Conservation (phyloP, 2,329 filamentous ascomycete species). For the Cytospora piceae region DNA sequence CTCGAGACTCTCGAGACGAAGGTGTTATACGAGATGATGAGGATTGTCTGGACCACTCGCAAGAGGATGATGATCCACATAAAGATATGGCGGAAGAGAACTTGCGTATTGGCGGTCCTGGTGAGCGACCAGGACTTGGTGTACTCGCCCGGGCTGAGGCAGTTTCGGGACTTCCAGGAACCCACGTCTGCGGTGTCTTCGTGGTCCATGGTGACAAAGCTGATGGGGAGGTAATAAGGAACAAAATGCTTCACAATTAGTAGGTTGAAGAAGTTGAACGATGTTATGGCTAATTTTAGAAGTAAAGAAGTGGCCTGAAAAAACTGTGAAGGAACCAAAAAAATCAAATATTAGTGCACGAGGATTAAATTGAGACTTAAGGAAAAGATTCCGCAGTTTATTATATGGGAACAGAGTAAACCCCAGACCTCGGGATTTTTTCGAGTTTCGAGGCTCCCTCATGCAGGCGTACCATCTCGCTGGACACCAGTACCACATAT, state of each 20-base stretch:
- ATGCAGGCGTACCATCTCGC: not conserved
- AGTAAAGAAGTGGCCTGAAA: no score
- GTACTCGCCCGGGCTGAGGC: constrained; percentile 12
- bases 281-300: not conserved
- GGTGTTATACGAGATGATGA: constrained; percentile 2
- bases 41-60: constrained; percentile 12
- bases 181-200: not conserved
- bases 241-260: no score
- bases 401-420: not conserved
- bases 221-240: not conserved
- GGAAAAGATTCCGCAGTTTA: not conserved
- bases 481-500: not conserved
- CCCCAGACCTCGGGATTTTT: not conserved
- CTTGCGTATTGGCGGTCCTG: not conserved
- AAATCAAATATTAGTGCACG: not conserved
- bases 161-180: constrained; percentile 25
- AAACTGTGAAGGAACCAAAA: not conserved
- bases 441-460: not conserved
- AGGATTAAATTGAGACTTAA: not conserved
- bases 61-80: constrained; percentile 25
- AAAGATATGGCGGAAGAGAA: constrained; percentile 8
- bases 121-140: constrained; percentile 13
- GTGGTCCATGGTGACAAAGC: constrained; percentile 4
- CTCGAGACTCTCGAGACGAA: constrained; percentile 12
- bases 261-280: no score